These are phyloP conservation scores for Neofusicoccum laricinum DNA, from an alignment of 2,329 filamentous ascomycete species.

Conservation along the genomic window DNA sequence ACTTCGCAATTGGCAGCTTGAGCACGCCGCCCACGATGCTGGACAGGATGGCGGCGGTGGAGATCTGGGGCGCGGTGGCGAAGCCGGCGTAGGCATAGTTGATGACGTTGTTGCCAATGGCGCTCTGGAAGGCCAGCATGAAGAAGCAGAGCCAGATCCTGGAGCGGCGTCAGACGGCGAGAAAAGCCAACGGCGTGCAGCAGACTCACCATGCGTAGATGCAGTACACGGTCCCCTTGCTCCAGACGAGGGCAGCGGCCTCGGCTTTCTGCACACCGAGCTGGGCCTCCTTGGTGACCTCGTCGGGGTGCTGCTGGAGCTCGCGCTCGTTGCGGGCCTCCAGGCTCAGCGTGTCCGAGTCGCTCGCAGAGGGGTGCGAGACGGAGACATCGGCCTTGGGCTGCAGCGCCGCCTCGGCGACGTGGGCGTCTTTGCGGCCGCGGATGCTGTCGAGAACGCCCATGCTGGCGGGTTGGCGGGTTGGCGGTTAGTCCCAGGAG, in stretches of 20 bases:
- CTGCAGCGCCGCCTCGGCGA: background rate
- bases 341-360: constrained; percentile 24
- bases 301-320: constrained; percentile 26
- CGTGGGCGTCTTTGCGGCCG: constrained; percentile 6
- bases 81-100: constrained; percentile 40
- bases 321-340: constrained; percentile 32
- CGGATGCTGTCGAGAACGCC: constrained; percentile 4
- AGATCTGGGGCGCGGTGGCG: constrained; percentile 31
- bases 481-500: background rate
- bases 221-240: constrained; percentile 33
- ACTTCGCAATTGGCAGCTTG: constrained; percentile 39
- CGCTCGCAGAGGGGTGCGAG: constrained; percentile 18
- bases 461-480: background rate
- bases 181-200: background rate
- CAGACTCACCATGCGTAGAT: constrained; percentile 38
- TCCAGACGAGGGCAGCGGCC: constrained; percentile 42
- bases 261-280: constrained; percentile 39
- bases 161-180: background rate
- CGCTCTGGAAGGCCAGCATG: constrained; percentile 47
- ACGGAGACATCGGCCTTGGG: constrained; percentile 10
- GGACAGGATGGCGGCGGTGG: constrained; percentile 35
- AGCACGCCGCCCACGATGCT: constrained; percentile 36
- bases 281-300: constrained; percentile 30
- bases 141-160: constrained; percentile 50
- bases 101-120: constrained; percentile 38